Evolutionary conservation across 106 monocot genomes (phyloP).

Genomic region (Cymbidium sinense): DNA sequence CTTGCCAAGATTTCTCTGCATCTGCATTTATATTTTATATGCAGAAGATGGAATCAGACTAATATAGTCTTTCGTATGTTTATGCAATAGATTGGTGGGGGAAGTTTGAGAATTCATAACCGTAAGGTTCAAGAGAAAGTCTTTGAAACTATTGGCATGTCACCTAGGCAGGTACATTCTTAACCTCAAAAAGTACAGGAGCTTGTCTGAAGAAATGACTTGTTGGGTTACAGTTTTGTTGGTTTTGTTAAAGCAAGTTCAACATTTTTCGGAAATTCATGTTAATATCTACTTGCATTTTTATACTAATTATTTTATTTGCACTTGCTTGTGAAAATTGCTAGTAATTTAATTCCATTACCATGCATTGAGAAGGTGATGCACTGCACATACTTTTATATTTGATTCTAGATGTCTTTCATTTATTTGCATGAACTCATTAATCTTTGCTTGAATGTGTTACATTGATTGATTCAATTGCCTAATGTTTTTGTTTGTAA

Average conservation of each 20-base stretch:
- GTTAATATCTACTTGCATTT: background rate
- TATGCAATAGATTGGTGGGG: conserved; percentile 83
- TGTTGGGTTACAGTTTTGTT: background rate
- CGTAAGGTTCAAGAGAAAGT: conserved; percentile 95
- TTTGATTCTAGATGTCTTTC: background rate
- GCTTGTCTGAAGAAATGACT: background rate
- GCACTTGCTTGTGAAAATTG: background rate
- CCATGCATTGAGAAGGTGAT: background rate
- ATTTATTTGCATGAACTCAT: background rate
- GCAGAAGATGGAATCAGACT: background rate
- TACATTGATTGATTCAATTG: background rate
- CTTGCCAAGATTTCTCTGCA: background rate
- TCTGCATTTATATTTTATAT: background rate
- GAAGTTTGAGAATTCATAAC: conserved; percentile 96
- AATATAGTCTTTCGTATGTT: background rate
- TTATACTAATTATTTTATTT: background rate
- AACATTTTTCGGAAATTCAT: background rate
- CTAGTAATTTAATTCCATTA: background rate
- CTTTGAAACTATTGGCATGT: conserved; percentile 75
- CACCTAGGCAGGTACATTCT: conserved; percentile 50
- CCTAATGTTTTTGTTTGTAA: too few species aligned
- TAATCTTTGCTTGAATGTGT: background rate
- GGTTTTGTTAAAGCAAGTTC: background rate
- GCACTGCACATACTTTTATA: background rate
- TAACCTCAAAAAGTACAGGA: background rate